A percentile compares a stretch with the other conserved stretches of the same genome.
phyloP scores from a whole-genome alignment of 1,139 yeast species.

The Yamadazyma atlantica region DNA sequence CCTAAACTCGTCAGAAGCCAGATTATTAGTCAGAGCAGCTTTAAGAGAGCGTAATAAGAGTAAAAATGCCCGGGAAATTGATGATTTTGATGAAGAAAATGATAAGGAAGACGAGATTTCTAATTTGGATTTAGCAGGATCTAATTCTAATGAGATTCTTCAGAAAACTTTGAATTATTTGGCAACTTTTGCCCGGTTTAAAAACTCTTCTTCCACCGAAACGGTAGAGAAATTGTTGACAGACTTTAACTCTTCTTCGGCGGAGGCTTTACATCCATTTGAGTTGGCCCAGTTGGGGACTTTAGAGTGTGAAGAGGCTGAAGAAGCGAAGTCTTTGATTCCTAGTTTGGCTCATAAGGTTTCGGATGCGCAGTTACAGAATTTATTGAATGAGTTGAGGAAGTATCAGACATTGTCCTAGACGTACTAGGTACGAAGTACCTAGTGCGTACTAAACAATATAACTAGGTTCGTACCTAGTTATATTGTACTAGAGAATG shows the following conservation, averaged over 20 bases:
- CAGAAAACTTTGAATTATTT: slow-evolving; percentile 90
- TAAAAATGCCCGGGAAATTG: slow-evolving; percentile 24
- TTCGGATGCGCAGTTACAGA: slow-evolving; percentile 83
- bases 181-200: slow-evolving; percentile 82
- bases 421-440: no score
- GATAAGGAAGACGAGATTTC: slow-evolving; percentile 62
- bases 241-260: slow-evolving; percentile 58
- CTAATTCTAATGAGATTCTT: slow-evolving; percentile 63
- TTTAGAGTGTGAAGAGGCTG: slow-evolving; percentile 93
- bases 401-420: slow-evolving; percentile 52
- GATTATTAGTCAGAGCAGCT: slow-evolving; percentile 88
- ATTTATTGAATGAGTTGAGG: slow-evolving; percentile 80
- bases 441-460: no score
- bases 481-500: no score
- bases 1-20: slow-evolving; percentile 82
- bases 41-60: slow-evolving; percentile 67
- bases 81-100: slow-evolving; percentile 40
- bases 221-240: slow-evolving; percentile 88
- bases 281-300: slow-evolving; percentile 95
- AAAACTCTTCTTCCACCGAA: slow-evolving; percentile 87
- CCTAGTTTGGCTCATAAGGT: slow-evolving; percentile 84
- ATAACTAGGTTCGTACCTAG: no score
- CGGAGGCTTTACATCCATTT: slow-evolving; percentile 81
- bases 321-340: slow-evolving; percentile 91
- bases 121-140: slow-evolving; percentile 69